Conservation (phyloP, 2,329 filamentous ascomycete species). For the Exophiala spinifera region DNA sequence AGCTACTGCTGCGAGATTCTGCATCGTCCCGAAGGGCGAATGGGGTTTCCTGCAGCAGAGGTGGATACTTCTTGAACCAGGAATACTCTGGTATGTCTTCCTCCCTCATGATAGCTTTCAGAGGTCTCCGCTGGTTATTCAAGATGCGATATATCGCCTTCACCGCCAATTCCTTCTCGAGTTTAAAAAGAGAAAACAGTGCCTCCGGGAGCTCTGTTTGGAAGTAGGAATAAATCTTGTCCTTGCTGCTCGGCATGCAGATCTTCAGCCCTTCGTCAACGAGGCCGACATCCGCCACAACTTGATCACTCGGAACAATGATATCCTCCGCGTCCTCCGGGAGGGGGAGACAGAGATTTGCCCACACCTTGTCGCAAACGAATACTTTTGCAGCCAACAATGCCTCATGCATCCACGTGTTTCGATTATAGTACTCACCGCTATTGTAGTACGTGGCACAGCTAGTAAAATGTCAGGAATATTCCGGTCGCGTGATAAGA, state of each 20-base stretch:
- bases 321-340: constrained; percentile 1
- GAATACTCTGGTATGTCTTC: constrained; percentile 13
- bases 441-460: constrained; percentile 18
- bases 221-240: constrained; percentile 18
- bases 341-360: constrained; percentile 11
- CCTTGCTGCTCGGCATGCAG: constrained; percentile 12
- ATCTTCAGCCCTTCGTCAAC: constrained; percentile 7
- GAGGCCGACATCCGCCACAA: constrained; percentile 4
- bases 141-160: constrained; percentile 21
- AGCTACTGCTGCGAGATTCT: constrained; percentile 1
- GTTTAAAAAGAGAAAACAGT: constrained; percentile 7
- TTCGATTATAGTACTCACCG: constrained; percentile 15
- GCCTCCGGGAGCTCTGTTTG: constrained; percentile 16
- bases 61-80: constrained; percentile 15
- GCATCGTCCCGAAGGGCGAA: not conserved
- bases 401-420: constrained; percentile 7
- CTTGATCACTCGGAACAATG: constrained; percentile 6
- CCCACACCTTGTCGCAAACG: constrained; percentile 19
- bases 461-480: constrained; percentile 9
- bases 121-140: constrained; percentile 10
- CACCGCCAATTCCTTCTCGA: constrained; percentile 4
- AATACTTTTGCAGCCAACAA: constrained; percentile 10
- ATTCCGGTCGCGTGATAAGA: not conserved
- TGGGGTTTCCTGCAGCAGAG: constrained; percentile 4
- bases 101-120: constrained; percentile 15